Evolutionary conservation across 2,329 filamentous ascomycete genomes (phyloP).

Genomic region (Phaeosphaeria sp.): DNA sequence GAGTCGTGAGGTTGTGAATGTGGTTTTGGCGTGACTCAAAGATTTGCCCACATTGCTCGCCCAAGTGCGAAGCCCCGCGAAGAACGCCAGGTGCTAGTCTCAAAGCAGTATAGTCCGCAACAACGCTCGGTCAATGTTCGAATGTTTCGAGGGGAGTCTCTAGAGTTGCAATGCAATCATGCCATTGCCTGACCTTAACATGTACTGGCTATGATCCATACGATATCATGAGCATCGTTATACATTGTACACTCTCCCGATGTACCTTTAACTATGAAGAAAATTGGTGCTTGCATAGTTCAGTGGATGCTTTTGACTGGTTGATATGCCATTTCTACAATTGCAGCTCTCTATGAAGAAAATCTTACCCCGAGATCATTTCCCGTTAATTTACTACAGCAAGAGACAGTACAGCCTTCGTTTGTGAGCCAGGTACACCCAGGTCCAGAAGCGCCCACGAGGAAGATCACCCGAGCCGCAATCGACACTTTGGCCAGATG

Average conservation of each 20-base stretch:
- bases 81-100: not conserved
- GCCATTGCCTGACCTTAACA: not conserved
- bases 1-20: slow-evolving; percentile 5
- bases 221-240: not conserved
- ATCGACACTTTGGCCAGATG: slow-evolving; percentile 23
- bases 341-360: too few relatives aligned
- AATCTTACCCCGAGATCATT: too few relatives aligned
- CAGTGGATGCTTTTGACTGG: too few relatives aligned
- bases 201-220: not conserved
- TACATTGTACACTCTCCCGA: not conserved
- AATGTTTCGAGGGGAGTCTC: not conserved
- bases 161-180: not conserved
- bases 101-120: not conserved
- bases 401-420: not conserved
- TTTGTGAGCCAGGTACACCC: not conserved
- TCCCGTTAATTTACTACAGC: not conserved
- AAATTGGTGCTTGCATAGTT: too few relatives aligned
- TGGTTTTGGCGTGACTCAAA: slow-evolving; percentile 28
- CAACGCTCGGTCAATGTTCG: too few relatives aligned
- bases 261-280: not conserved
- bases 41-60: slow-evolving; percentile 30
- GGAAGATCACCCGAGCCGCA: slow-evolving; percentile 32
- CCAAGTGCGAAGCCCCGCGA: slow-evolving; percentile 10
- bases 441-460: slow-evolving; percentile 16
- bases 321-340: too few relatives aligned